Evolutionary conservation across 495 filamentous ascomycete species (phyloP), one percentile per base, ranked within the genome.

Genomic region (Hyaloscypha bicolor): DNA sequence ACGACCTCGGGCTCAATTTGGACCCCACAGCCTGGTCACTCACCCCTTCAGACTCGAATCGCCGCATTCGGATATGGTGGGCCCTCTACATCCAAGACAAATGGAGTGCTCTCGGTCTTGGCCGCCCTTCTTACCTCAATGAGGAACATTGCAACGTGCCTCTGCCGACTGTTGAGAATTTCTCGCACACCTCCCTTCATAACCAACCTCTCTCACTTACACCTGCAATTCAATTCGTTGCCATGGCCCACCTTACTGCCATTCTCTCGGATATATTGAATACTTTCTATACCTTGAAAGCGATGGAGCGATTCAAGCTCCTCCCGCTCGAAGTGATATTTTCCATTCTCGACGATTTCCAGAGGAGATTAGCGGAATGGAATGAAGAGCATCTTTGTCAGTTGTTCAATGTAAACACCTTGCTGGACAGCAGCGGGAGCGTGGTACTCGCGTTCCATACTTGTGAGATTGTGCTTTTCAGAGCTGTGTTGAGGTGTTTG

Each of bases 371-470:
- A 30, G 25, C 29, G 3, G 12, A 30, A 4, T 67, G 32, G 21
- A 21, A 67, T 67, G 30, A 25, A 55, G 35, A 62, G 48, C 58
- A 67, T 57, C n/a, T 67, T 2, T 57, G 22, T 32, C 65, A 62
- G 22, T 35, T 67, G 14, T 56, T 56, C n/a, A 67, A 67, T 29
- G 35, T 56, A 19, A 32, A 45, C 3, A 45, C 67, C 39, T 16
- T 60, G n/a, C 52, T 57, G 57, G 80, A 81, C 73, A 60, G 42
- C 30, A 60, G 39, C 30, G 85, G 85, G 6, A 82, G 84, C 35
- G 79, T 88, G n/a, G 84, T 87, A 62, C 77, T 89, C 31, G 82
- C 83, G 53, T 89, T 87, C 74, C 86, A 88, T 60, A 83, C 86
- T 37, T 85, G 84, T 11, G 85, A 87, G 74, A 87, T 87, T 68